Conservation (phyloP, 192 early-diverging fungal genomes). For the Chytriomyces sp. region DNA sequence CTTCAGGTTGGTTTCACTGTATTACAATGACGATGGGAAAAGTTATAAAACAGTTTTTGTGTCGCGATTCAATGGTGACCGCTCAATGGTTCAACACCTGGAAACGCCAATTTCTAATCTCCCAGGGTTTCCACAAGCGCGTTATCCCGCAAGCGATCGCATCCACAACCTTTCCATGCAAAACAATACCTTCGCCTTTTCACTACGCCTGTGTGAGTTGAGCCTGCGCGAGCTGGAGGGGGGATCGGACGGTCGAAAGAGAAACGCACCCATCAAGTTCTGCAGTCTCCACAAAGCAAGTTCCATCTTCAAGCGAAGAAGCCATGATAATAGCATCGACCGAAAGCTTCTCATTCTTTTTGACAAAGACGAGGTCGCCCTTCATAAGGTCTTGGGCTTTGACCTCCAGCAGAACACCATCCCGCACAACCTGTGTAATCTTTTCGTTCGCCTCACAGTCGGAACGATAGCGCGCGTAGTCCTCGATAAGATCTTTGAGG, state of each 20-base stretch:
- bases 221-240: too few species aligned
- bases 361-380: constrained; percentile 53
- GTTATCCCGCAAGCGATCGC: not conserved
- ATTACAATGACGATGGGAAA: not conserved
- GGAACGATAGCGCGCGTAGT: constrained; percentile 48
- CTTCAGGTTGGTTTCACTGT: constrained; percentile 62
- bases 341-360: constrained; percentile 56
- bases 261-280: constrained; percentile 62
- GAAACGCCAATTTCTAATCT: too few species aligned
- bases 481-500: constrained; percentile 59
- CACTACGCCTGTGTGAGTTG: too few species aligned
- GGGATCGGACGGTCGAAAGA: not conserved
- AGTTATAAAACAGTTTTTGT: not conserved
- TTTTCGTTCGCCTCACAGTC: constrained; percentile 46
- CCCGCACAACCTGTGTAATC: constrained; percentile 28
- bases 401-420: constrained; percentile 34
- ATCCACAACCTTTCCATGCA: too few species aligned
- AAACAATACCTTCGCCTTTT: too few species aligned
- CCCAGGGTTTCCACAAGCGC: not conserved
- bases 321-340: constrained; percentile 53
- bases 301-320: constrained; percentile 54
- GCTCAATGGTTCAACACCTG: too few species aligned
- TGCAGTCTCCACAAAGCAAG: constrained; percentile 60
- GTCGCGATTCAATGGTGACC: too few species aligned
- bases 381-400: constrained; percentile 38